Percentiles rank a stretch among this genome's conserved stretches.
These are phyloP conservation scores for Microdochium nivale DNA, from an alignment of 2,329 filamentous ascomycete genomes.

Conservation along the genomic window DNA sequence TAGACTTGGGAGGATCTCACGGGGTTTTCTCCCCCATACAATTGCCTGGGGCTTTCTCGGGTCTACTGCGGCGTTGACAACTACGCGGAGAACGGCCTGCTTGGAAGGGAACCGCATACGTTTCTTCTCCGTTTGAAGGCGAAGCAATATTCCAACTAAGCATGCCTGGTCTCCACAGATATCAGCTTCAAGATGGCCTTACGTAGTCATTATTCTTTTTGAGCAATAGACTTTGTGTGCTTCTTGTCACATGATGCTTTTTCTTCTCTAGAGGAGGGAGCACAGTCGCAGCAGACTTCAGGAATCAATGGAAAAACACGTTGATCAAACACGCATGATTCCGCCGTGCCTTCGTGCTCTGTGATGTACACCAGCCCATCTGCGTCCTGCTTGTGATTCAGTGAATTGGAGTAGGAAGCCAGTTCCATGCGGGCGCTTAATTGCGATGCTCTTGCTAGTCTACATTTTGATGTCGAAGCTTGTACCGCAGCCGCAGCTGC, in stretches of 20 bases:
- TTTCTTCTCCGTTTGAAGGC: slow-evolving; percentile 1
- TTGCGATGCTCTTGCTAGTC: background rate
- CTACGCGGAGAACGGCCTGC: slow-evolving; percentile 63
- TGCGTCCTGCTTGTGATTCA: background rate
- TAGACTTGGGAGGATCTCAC: slow-evolving; percentile 19
- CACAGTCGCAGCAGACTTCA: slow-evolving; percentile 18
- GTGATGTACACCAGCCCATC: background rate
- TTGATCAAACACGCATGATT: slow-evolving; percentile 6
- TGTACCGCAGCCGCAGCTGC: slow-evolving; percentile 93
- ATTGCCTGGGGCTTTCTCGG: slow-evolving; percentile 37
- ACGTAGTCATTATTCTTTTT: background rate
- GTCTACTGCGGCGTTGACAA: slow-evolving; percentile 55
- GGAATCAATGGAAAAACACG: slow-evolving; percentile 14
- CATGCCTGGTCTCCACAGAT: slow-evolving; percentile 21
- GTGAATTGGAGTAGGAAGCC: background rate
- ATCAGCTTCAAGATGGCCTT: background rate
- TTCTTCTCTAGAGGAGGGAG: slow-evolving; percentile 5
- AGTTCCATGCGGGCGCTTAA: background rate
- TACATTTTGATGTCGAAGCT: slow-evolving; percentile 87
- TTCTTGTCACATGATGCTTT: slow-evolving; percentile 22
- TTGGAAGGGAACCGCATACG: background rate
- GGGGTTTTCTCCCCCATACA: slow-evolving; percentile 2
- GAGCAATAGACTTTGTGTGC: slow-evolving; percentile 1
- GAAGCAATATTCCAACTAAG: background rate
- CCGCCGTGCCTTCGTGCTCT: background rate